A percentile compares a stretch with the other conserved stretches of the same genome.
These are phyloP conservation scores for Diplodia mutila DNA, from an alignment of 2,329 filamentous ascomycete genomes.

Conservation along the genomic window DNA sequence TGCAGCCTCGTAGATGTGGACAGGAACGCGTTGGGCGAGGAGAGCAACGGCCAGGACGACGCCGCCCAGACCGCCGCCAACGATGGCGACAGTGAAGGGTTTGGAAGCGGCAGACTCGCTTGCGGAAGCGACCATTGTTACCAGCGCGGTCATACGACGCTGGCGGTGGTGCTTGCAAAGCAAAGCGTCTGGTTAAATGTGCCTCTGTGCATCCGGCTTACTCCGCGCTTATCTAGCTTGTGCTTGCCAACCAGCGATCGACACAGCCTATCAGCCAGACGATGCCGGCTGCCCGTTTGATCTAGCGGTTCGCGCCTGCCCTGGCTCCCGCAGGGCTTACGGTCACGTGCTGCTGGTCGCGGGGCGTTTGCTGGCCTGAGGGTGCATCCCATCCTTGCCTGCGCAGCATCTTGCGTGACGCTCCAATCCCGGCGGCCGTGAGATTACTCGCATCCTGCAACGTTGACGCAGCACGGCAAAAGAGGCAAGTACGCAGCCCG, in stretches of 20 bases:
- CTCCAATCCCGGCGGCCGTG: too few species aligned
- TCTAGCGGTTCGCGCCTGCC: neutral
- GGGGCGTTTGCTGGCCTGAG: neutral
- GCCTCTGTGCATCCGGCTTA: neutral
- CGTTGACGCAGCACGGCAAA: neutral
- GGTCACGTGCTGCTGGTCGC: neutral
- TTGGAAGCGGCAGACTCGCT: slow-evolving; percentile 3
- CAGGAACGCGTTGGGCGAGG: slow-evolving; percentile 31
- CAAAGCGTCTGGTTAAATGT: slow-evolving; percentile 1
- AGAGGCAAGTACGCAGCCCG: neutral
- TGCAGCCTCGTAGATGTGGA: slow-evolving; percentile 37
- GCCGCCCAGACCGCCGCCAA: slow-evolving; percentile 38
- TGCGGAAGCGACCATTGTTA: too few species aligned
- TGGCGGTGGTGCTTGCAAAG: neutral
- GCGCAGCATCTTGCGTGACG: slow-evolving; percentile 10
- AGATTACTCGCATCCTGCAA: slow-evolving; percentile 4
- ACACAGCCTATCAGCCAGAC: slow-evolving; percentile 2
- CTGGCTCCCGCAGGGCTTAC: neutral
- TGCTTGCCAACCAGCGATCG: too few species aligned
- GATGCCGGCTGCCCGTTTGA: neutral
- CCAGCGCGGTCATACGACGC: too few species aligned
- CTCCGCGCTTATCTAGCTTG: slow-evolving; percentile 8
- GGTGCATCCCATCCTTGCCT: neutral
- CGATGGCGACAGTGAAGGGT: slow-evolving; percentile 34
- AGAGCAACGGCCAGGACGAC: slow-evolving; percentile 37